phyloP scores from a whole-genome alignment of 2,329 filamentous ascomycete genomes.

The Colletotrichum sp. region DNA sequence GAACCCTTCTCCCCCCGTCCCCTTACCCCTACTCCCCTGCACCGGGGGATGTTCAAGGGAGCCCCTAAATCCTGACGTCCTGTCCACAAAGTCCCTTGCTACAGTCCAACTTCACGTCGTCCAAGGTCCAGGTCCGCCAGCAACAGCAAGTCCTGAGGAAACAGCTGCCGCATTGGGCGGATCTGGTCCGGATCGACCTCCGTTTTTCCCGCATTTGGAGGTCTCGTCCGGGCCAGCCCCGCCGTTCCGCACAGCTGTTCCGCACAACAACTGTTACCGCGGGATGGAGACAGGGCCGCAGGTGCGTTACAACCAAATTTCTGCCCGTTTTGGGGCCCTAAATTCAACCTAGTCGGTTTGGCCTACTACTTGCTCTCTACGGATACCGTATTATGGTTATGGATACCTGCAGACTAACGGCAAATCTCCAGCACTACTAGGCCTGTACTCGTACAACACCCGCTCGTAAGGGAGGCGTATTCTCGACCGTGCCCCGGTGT shows the following conservation, averaged over 20 bases:
- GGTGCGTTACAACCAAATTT: background rate
- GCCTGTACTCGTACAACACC: background rate
- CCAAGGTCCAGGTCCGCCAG: background rate
- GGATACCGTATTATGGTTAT: background rate
- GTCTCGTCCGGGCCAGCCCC: constrained; percentile 6
- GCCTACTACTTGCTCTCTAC: background rate
- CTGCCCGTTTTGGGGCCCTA: background rate
- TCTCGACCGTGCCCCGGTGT: background rate
- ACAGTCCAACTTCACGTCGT: background rate
- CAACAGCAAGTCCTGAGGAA: background rate
- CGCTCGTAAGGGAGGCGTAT: background rate
- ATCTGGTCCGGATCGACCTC: constrained; percentile 11
- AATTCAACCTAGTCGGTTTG: background rate
- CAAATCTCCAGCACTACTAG: background rate
- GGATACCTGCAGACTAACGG: background rate
- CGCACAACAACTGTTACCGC: background rate
- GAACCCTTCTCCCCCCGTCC: background rate
- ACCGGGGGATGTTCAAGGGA: background rate
- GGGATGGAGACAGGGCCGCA: background rate
- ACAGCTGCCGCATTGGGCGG: constrained; percentile 7
- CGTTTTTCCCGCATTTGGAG: constrained; percentile 7
- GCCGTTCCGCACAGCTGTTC: background rate
- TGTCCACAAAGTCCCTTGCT: background rate
- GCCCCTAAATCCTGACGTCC: background rate
- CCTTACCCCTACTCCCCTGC: background rate